A percentile compares a stretch with the other conserved stretches of the same genome.
Conservation (phyloP, 768 basidiomycete genomes). For the Auriscalpium orientale region DNA sequence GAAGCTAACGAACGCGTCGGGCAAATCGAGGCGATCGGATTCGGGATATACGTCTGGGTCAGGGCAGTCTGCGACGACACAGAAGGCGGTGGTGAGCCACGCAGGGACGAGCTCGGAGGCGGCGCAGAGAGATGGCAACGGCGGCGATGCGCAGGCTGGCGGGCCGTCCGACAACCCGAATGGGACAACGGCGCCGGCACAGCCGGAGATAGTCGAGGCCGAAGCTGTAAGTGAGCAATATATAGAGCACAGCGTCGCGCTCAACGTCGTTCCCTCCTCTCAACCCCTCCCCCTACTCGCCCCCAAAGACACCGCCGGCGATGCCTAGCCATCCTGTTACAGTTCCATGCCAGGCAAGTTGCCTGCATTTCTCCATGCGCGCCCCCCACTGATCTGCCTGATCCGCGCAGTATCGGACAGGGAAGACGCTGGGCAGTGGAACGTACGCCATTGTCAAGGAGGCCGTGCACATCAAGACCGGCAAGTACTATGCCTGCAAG, state of each 20-base stretch:
- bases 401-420: conserved; percentile 68
- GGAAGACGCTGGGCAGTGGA: conserved; percentile 82
- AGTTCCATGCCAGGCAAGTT: conserved; percentile 40
- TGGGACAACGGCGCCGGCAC: background rate
- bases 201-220: background rate
- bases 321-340: conserved; percentile 29
- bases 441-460: conserved; percentile 96
- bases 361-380: background rate
- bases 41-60: conserved; percentile 11
- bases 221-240: background rate
- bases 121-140: background rate
- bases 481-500: conserved; percentile 96
- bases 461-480: conserved; percentile 88
- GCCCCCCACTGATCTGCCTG: background rate
- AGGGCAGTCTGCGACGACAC: conserved; percentile 5
- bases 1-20: background rate
- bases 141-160: background rate
- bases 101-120: background rate
- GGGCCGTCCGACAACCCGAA: background rate
- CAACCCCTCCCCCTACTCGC: background rate
- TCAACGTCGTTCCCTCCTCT: background rate
- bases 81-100: background rate
- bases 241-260: background rate
- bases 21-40: conserved; percentile 5
- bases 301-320: background rate